Evolutionary conservation across 768 basidiomycete genomes (phyloP).

Genomic region (Cystobasidium tubakii): DNA sequence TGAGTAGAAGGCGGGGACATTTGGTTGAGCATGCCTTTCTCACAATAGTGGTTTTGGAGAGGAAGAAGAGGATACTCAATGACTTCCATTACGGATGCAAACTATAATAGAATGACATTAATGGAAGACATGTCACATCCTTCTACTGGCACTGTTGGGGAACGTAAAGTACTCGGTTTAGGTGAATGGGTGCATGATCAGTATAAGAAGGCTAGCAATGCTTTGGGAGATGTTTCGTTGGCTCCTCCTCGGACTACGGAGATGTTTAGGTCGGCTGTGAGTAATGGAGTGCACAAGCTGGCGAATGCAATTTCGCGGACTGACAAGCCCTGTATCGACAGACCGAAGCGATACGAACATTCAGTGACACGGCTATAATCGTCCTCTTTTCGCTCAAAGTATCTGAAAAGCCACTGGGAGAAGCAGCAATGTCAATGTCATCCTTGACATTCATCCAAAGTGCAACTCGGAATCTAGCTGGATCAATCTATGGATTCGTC

Average conservation of each 20-base stretch:
- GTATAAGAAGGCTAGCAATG: constrained; percentile 21
- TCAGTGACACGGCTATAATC: constrained; percentile 28
- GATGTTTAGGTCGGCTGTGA: constrained; percentile 10
- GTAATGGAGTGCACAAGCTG: no score
- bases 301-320: no score
- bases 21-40: background rate
- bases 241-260: background rate
- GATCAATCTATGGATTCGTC: constrained; percentile 1
- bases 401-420: constrained; percentile 16
- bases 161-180: constrained; percentile 24
- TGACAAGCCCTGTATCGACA: background rate
- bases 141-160: constrained; percentile 9
- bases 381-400: constrained; percentile 29
- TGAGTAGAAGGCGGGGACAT: no score
- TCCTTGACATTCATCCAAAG: constrained; percentile 27
- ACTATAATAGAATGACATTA: constrained; percentile 23
- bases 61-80: background rate
- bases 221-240: constrained; percentile 27
- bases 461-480: constrained; percentile 7
- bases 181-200: constrained; percentile 29
- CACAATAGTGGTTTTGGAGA: constrained; percentile 3
- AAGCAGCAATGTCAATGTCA: constrained; percentile 23
- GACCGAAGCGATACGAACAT: constrained; percentile 21
- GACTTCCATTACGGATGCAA: constrained; percentile 1
- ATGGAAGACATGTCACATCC: constrained; percentile 28